Conservation (phyloP, 768 basidiomycete species). For the Amanita pallidorosea region DNA sequence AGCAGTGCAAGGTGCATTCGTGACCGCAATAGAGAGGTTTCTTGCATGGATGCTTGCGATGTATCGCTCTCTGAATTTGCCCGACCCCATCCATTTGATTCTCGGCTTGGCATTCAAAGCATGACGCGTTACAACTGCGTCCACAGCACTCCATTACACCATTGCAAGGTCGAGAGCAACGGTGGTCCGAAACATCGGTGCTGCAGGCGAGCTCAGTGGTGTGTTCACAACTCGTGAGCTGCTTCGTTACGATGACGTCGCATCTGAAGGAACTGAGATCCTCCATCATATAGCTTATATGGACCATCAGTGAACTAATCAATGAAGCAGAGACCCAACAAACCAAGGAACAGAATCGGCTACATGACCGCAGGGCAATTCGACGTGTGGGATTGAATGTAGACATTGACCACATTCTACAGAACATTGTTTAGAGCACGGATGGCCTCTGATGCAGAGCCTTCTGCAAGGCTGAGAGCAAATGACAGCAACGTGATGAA, state of each 20-base stretch:
- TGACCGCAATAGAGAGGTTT: constrained; percentile 46
- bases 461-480: constrained; percentile 40
- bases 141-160: constrained; percentile 42
- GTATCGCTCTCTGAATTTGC: constrained; percentile 20
- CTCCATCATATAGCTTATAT: constrained; percentile 33
- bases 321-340: constrained; percentile 7
- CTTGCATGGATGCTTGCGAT: constrained; percentile 39
- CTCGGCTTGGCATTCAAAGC: constrained; percentile 35
- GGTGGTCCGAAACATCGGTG: constrained; percentile 23
- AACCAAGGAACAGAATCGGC: constrained; percentile 38
- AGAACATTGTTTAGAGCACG: constrained; percentile 43
- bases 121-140: constrained; percentile 35
- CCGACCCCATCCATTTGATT: constrained; percentile 7
- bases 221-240: constrained; percentile 46
- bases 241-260: constrained; percentile 27
- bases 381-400: constrained; percentile 33
- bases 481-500: constrained; percentile 33
- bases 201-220: constrained; percentile 34
- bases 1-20: constrained; percentile 37
- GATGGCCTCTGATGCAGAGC: constrained; percentile 46
- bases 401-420: constrained; percentile 41
- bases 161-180: constrained; percentile 32
- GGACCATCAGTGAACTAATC: background rate
- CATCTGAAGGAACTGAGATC: constrained; percentile 34
- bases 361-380: constrained; percentile 49